A percentile compares a stretch with the other conserved stretches of the same genome.
Conservation (phyloP, 305 asterid genomes). For the Rubia tinctorum region DNA sequence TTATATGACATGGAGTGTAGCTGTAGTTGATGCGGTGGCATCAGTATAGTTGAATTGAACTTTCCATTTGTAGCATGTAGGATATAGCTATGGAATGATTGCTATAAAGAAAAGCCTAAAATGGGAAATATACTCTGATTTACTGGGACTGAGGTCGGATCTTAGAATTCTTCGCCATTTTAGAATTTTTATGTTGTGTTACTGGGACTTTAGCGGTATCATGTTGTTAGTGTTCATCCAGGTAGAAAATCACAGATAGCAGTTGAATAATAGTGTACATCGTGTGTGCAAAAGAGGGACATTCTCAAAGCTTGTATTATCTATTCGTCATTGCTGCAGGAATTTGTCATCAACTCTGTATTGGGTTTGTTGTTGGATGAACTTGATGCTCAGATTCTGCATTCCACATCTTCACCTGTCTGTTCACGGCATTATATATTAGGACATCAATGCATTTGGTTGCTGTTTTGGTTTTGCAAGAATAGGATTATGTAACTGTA, state of each 20-base stretch:
- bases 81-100: neutral
- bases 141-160: neutral
- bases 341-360: neutral
- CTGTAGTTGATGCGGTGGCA: neutral
- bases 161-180: neutral
- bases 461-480: neutral
- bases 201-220: neutral
- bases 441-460: neutral
- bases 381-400: neutral
- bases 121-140: neutral
- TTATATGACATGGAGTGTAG: conserved; percentile 1
- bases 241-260: neutral
- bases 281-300: neutral
- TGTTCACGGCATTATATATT: neutral
- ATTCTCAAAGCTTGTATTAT: neutral
- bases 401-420: neutral
- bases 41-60: neutral
- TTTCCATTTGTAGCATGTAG: neutral
- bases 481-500: neutral
- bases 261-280: neutral
- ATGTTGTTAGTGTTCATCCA: neutral
- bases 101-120: neutral
- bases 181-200: neutral
- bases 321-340: neutral
- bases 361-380: neutral